Base-by-base conservation (phyloP, 768 basidiomycete species). In the Piloderma croceum region DNA sequence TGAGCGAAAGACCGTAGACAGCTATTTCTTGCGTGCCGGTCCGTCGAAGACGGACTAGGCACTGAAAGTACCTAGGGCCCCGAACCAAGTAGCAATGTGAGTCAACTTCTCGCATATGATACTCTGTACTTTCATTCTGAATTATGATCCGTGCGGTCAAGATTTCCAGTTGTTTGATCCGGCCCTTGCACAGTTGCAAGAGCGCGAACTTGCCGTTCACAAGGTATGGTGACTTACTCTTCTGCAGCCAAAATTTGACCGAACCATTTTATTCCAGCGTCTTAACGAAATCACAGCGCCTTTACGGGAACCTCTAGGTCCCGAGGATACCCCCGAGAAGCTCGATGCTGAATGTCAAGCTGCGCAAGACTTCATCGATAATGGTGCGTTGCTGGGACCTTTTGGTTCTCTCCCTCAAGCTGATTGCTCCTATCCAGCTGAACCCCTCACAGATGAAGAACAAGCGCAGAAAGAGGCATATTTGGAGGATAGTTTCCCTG, bases 131-230 rank as follows among this genome's bases (percentile, higher is more conserved):
- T 39, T 31, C 45, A 31, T 24, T 6, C 3, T 24, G 25, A 38
- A 25, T 39, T 21, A 41, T 27, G 25, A 15, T 3, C 24, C 34
- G 15, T 41, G 19, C 52, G 92, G 89, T 48, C 85, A 92, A 62
- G 94, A 96, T 60, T 94, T 91, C 73, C 94, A 99, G 56, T 98
- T 99, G 72, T 97, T 89, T 68, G 86, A 92, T 6, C 76, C 81
- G 0, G 72, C 82, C 38, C 62, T 98, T 9, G 73, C 79, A 4
- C 80, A 79, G 51, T 66, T 97, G 20, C 92, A 97, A 56, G 90
- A 94, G 51, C 76, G 81, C 41, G 94, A 97, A 60, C 67, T 85
- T 15, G 83, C 83, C 0, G 87, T 81, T 9, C 82, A 82, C 59
- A 86, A 86, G 68, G 87, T 82, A 42, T 32, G 57, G 48, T 23